These are phyloP conservation scores for Aquilaria sinensis DNA, from an alignment of 345 rosid genomes.

Conservation along the genomic window DNA sequence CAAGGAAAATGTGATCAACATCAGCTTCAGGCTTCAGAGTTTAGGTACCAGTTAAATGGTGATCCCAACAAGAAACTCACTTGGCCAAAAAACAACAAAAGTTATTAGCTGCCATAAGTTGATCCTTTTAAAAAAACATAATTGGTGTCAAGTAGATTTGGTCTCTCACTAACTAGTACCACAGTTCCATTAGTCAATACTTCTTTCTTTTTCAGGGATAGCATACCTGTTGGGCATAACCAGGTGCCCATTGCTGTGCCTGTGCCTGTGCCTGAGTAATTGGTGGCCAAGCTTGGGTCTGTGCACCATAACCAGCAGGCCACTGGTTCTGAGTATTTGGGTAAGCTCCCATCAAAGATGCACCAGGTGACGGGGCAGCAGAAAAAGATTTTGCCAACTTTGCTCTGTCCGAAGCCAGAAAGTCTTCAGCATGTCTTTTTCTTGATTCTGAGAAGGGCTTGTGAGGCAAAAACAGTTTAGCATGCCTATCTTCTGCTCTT, in stretches of 20 bases:
- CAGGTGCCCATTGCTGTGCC: conserved; percentile 55
- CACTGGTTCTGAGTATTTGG: conserved; percentile 73
- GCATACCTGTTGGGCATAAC: conserved; percentile 61
- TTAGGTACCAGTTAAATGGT: too few species aligned
- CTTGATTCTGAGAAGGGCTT: conserved; percentile 58
- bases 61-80: too few species aligned
- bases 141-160: too few species aligned
- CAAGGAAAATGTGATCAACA: too few species aligned
- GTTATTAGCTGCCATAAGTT: too few species aligned
- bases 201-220: not conserved
- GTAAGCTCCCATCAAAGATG: conserved; percentile 63
- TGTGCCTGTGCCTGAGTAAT: conserved; percentile 54
- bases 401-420: conserved; percentile 65
- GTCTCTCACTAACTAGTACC: too few species aligned
- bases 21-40: too few species aligned
- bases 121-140: too few species aligned
- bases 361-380: conserved; percentile 49
- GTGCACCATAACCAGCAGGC: conserved; percentile 73
- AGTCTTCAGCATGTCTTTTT: conserved; percentile 87
- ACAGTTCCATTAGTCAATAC: too few species aligned
- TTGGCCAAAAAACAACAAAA: too few species aligned
- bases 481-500: conserved; percentile 82
- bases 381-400: conserved; percentile 68
- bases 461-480: conserved; percentile 61
- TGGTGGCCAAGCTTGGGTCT: conserved; percentile 89